Evolutionary conservation across 2,329 filamentous ascomycete species (phyloP), one percentile per base, ranked within the genome.

Genomic region (Sclerotinia borealis): DNA sequence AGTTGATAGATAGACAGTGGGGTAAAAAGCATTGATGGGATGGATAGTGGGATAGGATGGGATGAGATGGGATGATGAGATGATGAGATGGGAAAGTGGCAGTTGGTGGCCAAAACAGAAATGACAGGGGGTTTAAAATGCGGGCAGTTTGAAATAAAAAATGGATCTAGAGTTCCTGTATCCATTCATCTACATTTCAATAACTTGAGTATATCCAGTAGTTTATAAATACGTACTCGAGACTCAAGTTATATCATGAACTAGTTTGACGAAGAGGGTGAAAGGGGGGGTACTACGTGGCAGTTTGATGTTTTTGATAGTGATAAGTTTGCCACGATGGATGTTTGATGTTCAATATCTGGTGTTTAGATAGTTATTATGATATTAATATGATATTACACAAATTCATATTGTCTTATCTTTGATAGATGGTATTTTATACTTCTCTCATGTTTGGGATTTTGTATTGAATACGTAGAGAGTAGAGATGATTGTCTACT

Each of bases 231-330:
- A n/a, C n/a, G n/a, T n/a, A n/a, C n/a, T n/a, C n/a, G n/a, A n/a
- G n/a, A n/a, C n/a, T n/a, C n/a, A n/a, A n/a, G n/a, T n/a, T 34
- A 27, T 29, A 29, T 39, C 22, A 54, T 15, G 13, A 54, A 19
- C 15, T 54, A 54, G 51, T 27, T 37, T 27, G 27, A 29, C 11
- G 51, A 29, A 15, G 51, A 22, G 27, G 34, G 52, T 27, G 6
- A 52, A 43, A 36, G 34, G 29, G 15, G 22, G 9, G 19, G 52
- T 56, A 56, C 52, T 56, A 56, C 52, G 52, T 56, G 52, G 52
- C 52, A 56, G 27, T 27, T 56, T 31, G 37, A 25, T 55, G 52
- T 55, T 43, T 17, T 37, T 22, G 31, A 51, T 37, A 4, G 17
- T 3, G 4, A 27, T n/a, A n/a, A n/a, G n/a, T n/a, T n/a, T n/a